phyloP scores from a whole-genome alignment of 257 asterid genomes.

The Fraxinus anomala region DNA sequence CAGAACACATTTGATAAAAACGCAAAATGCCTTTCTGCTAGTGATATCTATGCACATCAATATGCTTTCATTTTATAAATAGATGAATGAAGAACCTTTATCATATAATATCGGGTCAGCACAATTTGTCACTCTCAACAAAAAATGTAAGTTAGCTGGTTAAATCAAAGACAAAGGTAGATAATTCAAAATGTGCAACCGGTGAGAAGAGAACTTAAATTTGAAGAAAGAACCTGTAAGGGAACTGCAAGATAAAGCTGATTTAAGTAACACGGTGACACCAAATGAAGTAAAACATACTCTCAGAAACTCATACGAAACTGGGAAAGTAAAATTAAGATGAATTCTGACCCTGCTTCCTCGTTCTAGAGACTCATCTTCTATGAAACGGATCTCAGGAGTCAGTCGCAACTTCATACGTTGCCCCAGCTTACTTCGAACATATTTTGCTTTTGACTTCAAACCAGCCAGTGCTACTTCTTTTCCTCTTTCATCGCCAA shows the following conservation, averaged over 20 bases:
- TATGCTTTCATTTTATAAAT: neutral
- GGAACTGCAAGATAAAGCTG: slow-evolving; percentile 8
- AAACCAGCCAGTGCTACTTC: slow-evolving; percentile 93
- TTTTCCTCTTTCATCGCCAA: slow-evolving; percentile 98
- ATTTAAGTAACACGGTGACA: neutral
- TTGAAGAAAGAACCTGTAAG: neutral
- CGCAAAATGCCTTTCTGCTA: neutral
- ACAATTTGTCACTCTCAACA: neutral
- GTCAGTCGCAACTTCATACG: slow-evolving; percentile 97
- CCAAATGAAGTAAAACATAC: neutral
- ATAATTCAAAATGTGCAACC: neutral
- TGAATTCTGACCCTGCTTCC: slow-evolving; percentile 91
- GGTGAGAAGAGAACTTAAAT: neutral
- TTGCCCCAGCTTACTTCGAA: slow-evolving; percentile 82
- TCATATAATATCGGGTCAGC: neutral
- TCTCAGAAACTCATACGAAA: neutral
- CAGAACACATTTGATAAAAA: neutral
- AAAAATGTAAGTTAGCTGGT: neutral
- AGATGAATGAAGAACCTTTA: neutral
- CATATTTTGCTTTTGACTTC: slow-evolving; percentile 88
- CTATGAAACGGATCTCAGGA: slow-evolving; percentile 91
- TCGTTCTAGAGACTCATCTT: slow-evolving; percentile 89
- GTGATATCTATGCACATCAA: neutral
- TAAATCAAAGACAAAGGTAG: neutral
- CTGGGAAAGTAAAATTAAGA: slow-evolving; percentile 6